phyloP scores from a whole-genome alignment of 495 filamentous ascomycete species.

The Bombardia bombarda region DNA sequence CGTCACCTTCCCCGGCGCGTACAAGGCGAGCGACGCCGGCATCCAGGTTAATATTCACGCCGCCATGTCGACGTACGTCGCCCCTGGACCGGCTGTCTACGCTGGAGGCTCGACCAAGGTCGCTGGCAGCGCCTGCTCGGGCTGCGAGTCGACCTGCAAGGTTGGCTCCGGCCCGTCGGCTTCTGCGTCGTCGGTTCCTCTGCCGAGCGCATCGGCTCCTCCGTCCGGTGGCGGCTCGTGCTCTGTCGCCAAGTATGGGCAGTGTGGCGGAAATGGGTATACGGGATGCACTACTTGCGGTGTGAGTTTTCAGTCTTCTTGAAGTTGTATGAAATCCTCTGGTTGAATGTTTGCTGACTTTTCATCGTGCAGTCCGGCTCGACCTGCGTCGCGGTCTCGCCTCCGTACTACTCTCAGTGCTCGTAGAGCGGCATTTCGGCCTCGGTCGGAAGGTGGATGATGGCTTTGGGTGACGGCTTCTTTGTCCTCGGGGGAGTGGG shows the following conservation, averaged over 20 bases:
- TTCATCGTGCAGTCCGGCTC: slow-evolving; percentile 10
- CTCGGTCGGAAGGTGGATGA: background rate
- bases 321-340: background rate
- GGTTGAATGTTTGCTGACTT: slow-evolving; percentile 4
- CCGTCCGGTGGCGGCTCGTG: slow-evolving; percentile 20
- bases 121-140: slow-evolving; percentile 27
- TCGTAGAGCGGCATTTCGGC: slow-evolving; percentile 7
- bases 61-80: slow-evolving; percentile 24
- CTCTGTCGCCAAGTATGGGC: slow-evolving; percentile 27
- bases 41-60: slow-evolving; percentile 43
- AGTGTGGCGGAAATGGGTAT: slow-evolving; percentile 40
- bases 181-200: slow-evolving; percentile 7
- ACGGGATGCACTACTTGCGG: slow-evolving; percentile 35
- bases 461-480: background rate
- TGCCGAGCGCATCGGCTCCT: slow-evolving; percentile 7
- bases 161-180: slow-evolving; percentile 23
- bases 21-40: slow-evolving; percentile 39
- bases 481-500: background rate
- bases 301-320: slow-evolving; percentile 20
- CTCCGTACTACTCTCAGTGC: slow-evolving; percentile 34
- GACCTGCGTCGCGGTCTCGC: slow-evolving; percentile 16
- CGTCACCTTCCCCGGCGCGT: slow-evolving; percentile 40
- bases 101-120: slow-evolving; percentile 28
- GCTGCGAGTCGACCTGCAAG: slow-evolving; percentile 33
- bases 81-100: slow-evolving; percentile 35